Percentiles rank a stretch among this genome's conserved stretches.
Conservation (phyloP, 768 basidiomycete species). For the Mycena capillaripes region DNA sequence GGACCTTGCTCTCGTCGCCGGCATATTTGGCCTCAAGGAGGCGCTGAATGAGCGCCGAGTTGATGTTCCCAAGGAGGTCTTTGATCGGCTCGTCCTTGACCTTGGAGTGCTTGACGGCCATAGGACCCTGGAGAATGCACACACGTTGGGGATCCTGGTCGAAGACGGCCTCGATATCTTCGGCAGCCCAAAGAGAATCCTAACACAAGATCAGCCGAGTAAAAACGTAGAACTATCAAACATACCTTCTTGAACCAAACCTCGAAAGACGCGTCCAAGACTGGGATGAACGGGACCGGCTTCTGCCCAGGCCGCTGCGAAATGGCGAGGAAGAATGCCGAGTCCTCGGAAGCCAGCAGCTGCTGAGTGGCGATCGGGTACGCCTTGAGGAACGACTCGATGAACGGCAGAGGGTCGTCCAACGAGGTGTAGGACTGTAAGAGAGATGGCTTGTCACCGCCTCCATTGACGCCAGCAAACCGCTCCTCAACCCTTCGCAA, state of each 20-base stretch:
- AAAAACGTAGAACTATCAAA: conserved; percentile 10
- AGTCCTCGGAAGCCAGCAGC: conserved; percentile 92
- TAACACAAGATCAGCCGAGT: conserved; percentile 44
- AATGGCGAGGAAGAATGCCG: conserved; percentile 96
- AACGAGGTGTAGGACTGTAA: conserved; percentile 88
- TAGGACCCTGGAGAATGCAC: conserved; percentile 96
- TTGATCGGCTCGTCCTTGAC: conserved; percentile 95
- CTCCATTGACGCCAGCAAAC: conserved; percentile 90
- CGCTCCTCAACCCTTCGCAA: conserved; percentile 95
- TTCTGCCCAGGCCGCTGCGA: conserved; percentile 97
- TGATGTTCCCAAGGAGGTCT: conserved; percentile 91
- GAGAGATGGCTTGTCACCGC: conserved; percentile 83
- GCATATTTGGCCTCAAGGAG: conserved; percentile 84
- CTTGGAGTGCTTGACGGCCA: conserved; percentile 90
- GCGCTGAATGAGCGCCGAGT: conserved; percentile 79
- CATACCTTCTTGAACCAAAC: conserved; percentile 99
- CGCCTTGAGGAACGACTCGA: conserved; percentile 85
- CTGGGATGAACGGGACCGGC: conserved; percentile 97
- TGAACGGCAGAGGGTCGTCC: conserved; percentile 84
- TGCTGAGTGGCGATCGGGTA: conserved; percentile 89
- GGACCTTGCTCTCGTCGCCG: conserved; percentile 82
- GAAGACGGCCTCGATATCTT: conserved; percentile 98
- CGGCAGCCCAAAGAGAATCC: conserved; percentile 98
- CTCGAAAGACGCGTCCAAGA: conserved; percentile 92
- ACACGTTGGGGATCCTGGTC: conserved; percentile 99